Base-by-base conservation (phyloP, 768 basidiomycete species). In the Mycena venus region DNA sequence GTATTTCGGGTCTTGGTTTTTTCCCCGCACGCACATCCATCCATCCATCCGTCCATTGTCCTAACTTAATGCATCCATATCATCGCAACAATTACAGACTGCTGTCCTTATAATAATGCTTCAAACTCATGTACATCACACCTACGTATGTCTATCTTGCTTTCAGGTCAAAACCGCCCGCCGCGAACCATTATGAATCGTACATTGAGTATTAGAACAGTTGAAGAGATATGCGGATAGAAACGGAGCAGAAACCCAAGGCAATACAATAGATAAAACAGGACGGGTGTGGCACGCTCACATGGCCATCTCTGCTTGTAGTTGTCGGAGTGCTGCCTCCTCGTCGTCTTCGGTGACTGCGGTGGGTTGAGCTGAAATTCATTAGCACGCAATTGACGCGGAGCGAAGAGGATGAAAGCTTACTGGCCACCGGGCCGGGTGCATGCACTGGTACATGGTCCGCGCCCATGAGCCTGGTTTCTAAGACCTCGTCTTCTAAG, bases 231-330 rank as follows among this genome's bases (percentile, higher is more conserved):
- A 72, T 67, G 60, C 64, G 65, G 75, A 77, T 73, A 77, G 76
- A 65, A 75, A 65, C 53, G 70, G 49, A 78, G 51, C 49, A 25
- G 49, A 51, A 51, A 51, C 49, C 49, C 49, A 25, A 12, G 49
- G 25, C 49, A 12, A 76, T 75, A 62, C 56, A 60, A 71, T 71
- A 75, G 72, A 75, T 73, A 62, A 58, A 64, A 60, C 62, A 68
- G 66, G 62, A 27, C 40, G 55, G 68, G 36, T 17, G 65, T 58
- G 17, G 56, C 34, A n/a, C n/a, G n/a, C 76, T 82, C 87, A 96
- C 94, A 98, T 95, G 25, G 96, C 92, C 80, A 97, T 85, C 49
- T 90, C 90, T 25, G 96, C 97, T 86, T 98, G 97, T 77, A 99
- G 87, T 82, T 95, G 92, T 83, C 89, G 91, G 81, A 99, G 91